Percentiles rank a stretch among this genome's conserved stretches.
Conservation (phyloP, 257 asterid genomes). For the Petunia secreta region DNA sequence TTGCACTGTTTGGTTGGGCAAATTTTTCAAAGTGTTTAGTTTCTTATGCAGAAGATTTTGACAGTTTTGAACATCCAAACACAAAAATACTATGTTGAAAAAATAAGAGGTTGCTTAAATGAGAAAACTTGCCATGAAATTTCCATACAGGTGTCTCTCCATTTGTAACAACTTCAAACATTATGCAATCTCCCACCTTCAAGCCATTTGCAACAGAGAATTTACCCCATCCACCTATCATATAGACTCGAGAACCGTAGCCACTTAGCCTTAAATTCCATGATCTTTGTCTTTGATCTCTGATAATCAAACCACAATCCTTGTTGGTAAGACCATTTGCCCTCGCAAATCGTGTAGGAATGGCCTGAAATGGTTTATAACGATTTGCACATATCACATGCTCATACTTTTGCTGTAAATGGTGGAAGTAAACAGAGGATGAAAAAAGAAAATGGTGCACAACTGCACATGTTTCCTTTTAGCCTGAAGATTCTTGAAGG, state of each 20-base stretch:
- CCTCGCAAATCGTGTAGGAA: slow-evolving; percentile 9
- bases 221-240: slow-evolving; percentile 1
- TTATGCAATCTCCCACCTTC: background rate
- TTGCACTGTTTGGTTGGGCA: too few relatives aligned
- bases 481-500: too few relatives aligned
- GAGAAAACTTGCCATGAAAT: background rate
- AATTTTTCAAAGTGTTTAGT: too few relatives aligned
- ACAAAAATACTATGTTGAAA: background rate
- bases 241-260: background rate
- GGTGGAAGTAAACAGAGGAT: background rate
- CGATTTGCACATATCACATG: background rate
- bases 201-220: slow-evolving; percentile 10
- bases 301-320: background rate
- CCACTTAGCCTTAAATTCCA: slow-evolving; percentile 20
- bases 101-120: background rate
- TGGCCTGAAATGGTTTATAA: background rate
- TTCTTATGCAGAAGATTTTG: too few relatives aligned
- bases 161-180: slow-evolving; percentile 10
- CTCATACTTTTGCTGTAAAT: background rate
- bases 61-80: background rate
- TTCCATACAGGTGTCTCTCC: slow-evolving; percentile 13
- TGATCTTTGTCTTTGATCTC: slow-evolving; percentile 15
- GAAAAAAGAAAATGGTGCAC: too few relatives aligned
- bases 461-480: background rate
- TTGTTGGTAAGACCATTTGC: background rate